Evolutionary conservation across 257 asterid genomes (phyloP), one percentile per base, ranked within the genome.

Genomic region (Nicotiana attenuata): DNA sequence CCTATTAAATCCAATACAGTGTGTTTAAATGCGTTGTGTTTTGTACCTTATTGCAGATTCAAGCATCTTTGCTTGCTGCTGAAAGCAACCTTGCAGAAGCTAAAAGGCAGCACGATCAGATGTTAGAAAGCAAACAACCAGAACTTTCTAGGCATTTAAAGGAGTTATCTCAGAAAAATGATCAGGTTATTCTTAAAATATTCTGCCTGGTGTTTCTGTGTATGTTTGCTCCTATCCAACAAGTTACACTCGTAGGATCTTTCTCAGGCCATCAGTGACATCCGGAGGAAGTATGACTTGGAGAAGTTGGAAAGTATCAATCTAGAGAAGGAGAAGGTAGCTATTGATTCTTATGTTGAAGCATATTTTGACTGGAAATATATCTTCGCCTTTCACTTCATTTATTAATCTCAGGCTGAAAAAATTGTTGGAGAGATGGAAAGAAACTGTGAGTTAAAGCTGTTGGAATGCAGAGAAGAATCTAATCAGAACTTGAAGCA

Each of bases 61-160:
- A 88, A 84, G 88, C 83, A 81, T 89, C 92, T 55, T 84, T 94
- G 84, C 88, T 88, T 82, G 93, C 90, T 75, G 89, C 96, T 75
- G 98, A 92, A 84, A 89, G 88, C 83, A 92, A 91, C 85, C 98
- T 94, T 82, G 84, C 87, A 80, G 97, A 94, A 83, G 96, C 98
- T 82, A 93, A 91, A 90, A 94, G 89, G 92, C 91, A 92, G 82
- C 84, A 89, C 78, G 91, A 96, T 82, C 98, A 88, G 85, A 94
- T 93, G 98, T 87, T 94, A 86, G 98, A 96, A 87, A 92, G 89
- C 89, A 94, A 93, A 85, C 98, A 96, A 22, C 82, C 88, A 55
- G 99, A 96, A 84, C 89, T 96, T 81, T 96, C 98, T n/a, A 94
- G 91, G 86, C 96, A 94, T 88, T 86, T 96, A 90, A 96, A 96